These are phyloP conservation scores for Hylodesmum podocarpum DNA, from an alignment of 306 rosid species.

Conservation along the genomic window DNA sequence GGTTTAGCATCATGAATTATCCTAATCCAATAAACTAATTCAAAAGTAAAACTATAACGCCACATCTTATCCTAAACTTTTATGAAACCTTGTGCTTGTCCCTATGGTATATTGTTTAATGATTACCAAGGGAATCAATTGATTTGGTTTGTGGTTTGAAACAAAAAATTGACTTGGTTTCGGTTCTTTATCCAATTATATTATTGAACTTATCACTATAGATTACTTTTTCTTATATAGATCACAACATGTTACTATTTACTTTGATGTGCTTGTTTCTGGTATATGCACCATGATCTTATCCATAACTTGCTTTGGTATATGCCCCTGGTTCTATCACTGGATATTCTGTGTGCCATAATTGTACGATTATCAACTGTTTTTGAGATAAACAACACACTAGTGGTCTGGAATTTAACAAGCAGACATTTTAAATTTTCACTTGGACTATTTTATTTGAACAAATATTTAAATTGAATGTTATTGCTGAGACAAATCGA, in stretches of 20 bases:
- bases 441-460: neutral
- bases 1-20: neutral
- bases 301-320: constrained; percentile 1
- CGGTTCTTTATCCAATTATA: neutral
- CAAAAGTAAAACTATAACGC: neutral
- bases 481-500: neutral
- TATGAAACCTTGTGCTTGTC: neutral
- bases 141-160: neutral
- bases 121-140: neutral
- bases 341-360: constrained; percentile 26
- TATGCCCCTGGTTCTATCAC: constrained; percentile 2
- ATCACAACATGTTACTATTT: too few relatives aligned
- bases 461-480: neutral
- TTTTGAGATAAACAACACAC: neutral
- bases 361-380: neutral
- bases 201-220: neutral
- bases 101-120: neutral
- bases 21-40: neutral
- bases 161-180: neutral
- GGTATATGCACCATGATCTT: neutral
- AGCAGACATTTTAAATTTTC: neutral
- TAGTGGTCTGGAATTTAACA: neutral
- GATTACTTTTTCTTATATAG: too few relatives aligned
- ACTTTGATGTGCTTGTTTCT: neutral
- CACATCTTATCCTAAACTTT: constrained; percentile 24